Conservation (phyloP, 2,329 filamentous ascomycete genomes). For the Neofusicoccum sp. region DNA sequence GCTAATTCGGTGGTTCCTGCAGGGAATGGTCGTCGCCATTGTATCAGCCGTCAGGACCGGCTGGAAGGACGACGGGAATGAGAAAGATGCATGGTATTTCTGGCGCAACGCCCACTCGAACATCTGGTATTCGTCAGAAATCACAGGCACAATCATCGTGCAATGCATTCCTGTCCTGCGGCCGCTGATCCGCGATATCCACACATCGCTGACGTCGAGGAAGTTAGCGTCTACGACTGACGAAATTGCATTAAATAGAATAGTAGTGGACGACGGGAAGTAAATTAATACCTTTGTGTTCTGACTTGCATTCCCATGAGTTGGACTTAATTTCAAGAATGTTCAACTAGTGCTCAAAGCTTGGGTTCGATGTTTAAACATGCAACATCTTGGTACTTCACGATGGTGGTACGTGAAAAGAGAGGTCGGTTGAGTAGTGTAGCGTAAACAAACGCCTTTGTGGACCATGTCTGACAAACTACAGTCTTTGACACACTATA, state of each 20-base stretch:
- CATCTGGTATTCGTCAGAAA: slow-evolving; percentile 56
- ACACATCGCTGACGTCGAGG: slow-evolving; percentile 42
- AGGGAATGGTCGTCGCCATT: slow-evolving; percentile 53
- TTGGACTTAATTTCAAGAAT: too few species aligned
- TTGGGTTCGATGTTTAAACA: too few species aligned
- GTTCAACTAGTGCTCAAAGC: too few species aligned
- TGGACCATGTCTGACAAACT: too few species aligned
- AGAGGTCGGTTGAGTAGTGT: too few species aligned
- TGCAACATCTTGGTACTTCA: too few species aligned
- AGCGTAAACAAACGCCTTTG: too few species aligned
- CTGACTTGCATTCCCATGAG: too few species aligned
- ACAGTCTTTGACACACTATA: too few species aligned
- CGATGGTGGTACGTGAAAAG: too few species aligned
- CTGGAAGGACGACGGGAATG: slow-evolving; percentile 55
- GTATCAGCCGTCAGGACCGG: slow-evolving; percentile 51
- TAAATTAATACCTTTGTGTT: not conserved
- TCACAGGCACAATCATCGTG: slow-evolving; percentile 58
- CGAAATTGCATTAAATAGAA: slow-evolving; percentile 13
- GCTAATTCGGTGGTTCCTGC: not conserved
- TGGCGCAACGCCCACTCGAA: slow-evolving; percentile 53
- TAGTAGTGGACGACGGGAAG: not conserved
- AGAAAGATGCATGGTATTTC: slow-evolving; percentile 51
- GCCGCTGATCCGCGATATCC: slow-evolving; percentile 49
- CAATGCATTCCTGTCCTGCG: slow-evolving; percentile 58
- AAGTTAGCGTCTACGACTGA: slow-evolving; percentile 29